These are phyloP conservation scores for Syzygium aromaticum DNA, from an alignment of 345 rosid genomes.

Conservation along the genomic window DNA sequence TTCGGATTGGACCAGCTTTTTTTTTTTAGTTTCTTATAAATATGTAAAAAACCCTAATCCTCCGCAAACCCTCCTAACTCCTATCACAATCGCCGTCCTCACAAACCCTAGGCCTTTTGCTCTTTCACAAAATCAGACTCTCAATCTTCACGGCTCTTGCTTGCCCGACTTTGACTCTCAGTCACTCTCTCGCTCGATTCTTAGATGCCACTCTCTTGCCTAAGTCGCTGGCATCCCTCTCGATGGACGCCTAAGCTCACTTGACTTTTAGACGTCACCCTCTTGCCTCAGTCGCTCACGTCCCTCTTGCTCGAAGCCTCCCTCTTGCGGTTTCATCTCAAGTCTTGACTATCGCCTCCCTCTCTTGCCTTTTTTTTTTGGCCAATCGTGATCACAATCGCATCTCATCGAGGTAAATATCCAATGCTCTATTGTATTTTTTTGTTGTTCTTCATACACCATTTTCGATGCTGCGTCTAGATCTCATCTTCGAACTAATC, in stretches of 20 bases:
- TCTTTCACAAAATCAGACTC: not conserved
- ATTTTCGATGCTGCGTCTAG: not conserved
- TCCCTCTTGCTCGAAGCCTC: not conserved
- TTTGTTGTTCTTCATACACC: not conserved
- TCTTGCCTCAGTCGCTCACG: not conserved
- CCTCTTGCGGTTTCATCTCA: not conserved
- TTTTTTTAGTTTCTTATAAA: not conserved
- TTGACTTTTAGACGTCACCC: not conserved
- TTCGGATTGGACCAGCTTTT: fast-evolving
- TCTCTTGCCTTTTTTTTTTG: not conserved
- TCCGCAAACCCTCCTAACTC: not conserved
- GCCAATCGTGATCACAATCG: too few species aligned
- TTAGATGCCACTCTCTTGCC: not conserved
- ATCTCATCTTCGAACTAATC: not conserved
- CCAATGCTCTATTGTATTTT: not conserved
- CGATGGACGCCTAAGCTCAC: not conserved
- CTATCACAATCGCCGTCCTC: not conserved
- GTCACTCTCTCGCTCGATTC: not conserved
- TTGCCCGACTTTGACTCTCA: not conserved
- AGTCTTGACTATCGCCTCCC: not conserved
- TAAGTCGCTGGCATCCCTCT: not conserved
- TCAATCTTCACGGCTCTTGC: not conserved
- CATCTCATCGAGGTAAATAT: not conserved
- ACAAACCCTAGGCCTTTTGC: not conserved
- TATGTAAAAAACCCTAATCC: not conserved